phyloP scores from a whole-genome alignment of 371 early-diverging fungal genomes.

The Mortierella polycephala region DNA sequence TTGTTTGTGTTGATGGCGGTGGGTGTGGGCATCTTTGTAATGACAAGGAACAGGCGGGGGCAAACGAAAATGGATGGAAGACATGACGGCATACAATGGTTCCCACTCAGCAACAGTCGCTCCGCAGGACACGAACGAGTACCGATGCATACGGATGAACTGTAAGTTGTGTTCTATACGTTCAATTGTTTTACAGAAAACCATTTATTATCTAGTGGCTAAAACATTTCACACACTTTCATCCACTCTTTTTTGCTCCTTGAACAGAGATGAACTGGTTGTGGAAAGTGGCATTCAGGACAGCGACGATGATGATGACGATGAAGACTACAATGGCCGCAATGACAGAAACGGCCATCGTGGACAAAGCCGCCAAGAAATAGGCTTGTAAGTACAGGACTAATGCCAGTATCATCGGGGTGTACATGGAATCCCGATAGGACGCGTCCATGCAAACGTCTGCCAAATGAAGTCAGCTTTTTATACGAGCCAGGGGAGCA shows the following conservation, averaged over 20 bases:
- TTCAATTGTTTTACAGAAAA: background rate
- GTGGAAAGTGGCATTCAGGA: conserved; percentile 41
- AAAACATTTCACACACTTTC: too few species aligned
- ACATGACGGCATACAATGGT: conserved; percentile 36
- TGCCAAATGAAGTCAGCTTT: too few species aligned
- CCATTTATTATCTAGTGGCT: background rate
- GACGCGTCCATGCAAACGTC: too few species aligned
- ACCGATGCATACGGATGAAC: conserved; percentile 15
- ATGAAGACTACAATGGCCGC: conserved; percentile 12
- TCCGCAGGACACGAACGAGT: background rate
- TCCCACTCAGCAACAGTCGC: conserved; percentile 24
- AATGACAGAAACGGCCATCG: background rate
- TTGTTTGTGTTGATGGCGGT: conserved; percentile 23
- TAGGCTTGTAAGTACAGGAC: too few species aligned
- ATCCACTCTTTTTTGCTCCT: background rate
- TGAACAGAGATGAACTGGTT: conserved; percentile 38
- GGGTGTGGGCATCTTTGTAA: conserved; percentile 19
- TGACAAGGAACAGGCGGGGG: conserved; percentile 16
- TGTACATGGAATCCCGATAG: too few species aligned
- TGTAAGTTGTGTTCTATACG: conserved; percentile 18
- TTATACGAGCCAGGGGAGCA: too few species aligned
- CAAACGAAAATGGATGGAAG: conserved; percentile 16
- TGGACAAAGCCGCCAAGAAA: too few species aligned
- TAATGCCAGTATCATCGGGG: too few species aligned
- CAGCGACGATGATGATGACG: conserved; percentile 27